Evolutionary conservation across 768 basidiomycete genomes (phyloP).

Genomic region (Mycena capillaripes): DNA sequence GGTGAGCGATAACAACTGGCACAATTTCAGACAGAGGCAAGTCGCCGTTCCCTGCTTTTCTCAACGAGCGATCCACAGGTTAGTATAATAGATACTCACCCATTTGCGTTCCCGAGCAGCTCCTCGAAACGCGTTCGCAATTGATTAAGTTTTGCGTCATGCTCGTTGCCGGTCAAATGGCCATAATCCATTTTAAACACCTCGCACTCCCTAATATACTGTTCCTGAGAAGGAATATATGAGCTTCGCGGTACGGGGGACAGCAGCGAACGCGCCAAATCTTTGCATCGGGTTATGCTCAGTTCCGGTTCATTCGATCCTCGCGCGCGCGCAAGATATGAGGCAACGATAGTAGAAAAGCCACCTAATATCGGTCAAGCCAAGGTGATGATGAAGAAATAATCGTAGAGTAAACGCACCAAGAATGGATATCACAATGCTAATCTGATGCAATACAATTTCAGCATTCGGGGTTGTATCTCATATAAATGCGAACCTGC

Average conservation of each 20-base stretch:
- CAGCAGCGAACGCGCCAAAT: no score
- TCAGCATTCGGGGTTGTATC: neutral
- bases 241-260: no score
- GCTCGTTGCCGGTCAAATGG: conserved; percentile 51
- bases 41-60: no score
- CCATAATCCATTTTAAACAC: conserved; percentile 74
- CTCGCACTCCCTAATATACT: conserved; percentile 73
- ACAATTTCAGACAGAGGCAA: no score
- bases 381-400: neutral
- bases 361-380: conserved; percentile 59
- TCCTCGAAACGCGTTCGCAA: conserved; percentile 62
- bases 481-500: conserved; percentile 48
- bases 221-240: no score
- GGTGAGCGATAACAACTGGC: no score
- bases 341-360: conserved; percentile 76
- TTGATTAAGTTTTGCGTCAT: conserved; percentile 50
- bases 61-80: no score
- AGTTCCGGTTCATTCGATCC: conserved; percentile 80
- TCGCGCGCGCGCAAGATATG: conserved; percentile 78
- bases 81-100: no score
- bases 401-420: neutral
- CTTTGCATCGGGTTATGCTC: conserved; percentile 68
- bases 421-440: conserved; percentile 33
- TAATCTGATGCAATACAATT: neutral
- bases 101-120: conserved; percentile 55